A percentile compares a stretch with the other conserved stretches of the same genome.
phyloP scores from a whole-genome alignment of 176 grass and related monocot species.

The Ananas comosus region DNA sequence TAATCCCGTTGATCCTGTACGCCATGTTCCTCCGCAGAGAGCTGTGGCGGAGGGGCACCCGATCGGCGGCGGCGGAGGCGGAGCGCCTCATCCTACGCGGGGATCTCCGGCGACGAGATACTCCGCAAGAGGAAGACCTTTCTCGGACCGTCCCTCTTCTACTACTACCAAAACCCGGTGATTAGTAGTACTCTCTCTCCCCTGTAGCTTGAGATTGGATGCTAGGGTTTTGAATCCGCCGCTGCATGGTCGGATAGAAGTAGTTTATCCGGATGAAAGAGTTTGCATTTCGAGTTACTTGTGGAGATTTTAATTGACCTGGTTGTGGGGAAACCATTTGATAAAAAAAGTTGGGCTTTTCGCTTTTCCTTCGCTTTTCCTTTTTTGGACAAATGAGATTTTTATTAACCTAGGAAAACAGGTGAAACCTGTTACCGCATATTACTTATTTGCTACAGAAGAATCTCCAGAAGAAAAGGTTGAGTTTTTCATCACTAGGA shows the following conservation, averaged over 20 bases:
- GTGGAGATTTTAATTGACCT: background rate
- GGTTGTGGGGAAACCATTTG: no score
- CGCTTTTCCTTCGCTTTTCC: no score
- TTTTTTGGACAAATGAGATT: no score
- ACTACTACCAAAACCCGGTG: conserved; percentile 99
- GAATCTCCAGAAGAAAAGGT: no score
- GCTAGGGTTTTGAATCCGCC: background rate
- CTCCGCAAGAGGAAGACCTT: conserved; percentile 61
- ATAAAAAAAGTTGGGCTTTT: background rate
- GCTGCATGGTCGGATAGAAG: background rate
- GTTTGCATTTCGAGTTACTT: background rate
- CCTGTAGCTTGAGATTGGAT: no score
- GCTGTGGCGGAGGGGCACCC: conserved; percentile 18
- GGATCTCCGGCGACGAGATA: conserved; percentile 53
- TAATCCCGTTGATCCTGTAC: background rate
- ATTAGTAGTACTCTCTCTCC: background rate
- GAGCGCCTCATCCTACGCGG: conserved; percentile 28
- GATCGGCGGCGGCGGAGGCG: conserved; percentile 19
- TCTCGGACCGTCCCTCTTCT: conserved; percentile 83
- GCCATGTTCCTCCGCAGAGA: conserved; percentile 20
- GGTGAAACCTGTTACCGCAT: no score
- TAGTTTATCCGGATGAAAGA: background rate
- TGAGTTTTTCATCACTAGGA: no score
- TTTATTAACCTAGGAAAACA: no score
- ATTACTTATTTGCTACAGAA: no score